Evolutionary conservation across 768 basidiomycete genomes (phyloP), one percentile per base, ranked within the genome.

Genomic region (Lentinula boryana): DNA sequence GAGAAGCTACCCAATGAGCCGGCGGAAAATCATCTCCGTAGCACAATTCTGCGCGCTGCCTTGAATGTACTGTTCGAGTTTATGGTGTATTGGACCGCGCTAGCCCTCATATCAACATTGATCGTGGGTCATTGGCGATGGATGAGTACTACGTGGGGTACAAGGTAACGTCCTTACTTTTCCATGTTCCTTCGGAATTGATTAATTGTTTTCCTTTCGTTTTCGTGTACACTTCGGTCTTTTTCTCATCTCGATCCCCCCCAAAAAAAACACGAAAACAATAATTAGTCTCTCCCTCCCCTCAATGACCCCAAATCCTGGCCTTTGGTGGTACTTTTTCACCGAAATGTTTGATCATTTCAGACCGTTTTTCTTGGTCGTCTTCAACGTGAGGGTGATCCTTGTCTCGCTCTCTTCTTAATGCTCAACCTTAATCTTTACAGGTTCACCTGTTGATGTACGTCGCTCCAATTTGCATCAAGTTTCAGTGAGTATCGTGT

Each of bases 321-420:
- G 97, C 1, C 74, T 98, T 32, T 94, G 94, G 91, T 98, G 96
- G 96, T 98, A 98, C 72, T 98, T 98, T 77, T 98, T 98, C 75
- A 98, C 94, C 10, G 96, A 98, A 71, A 98, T 98, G 91, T 99
- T 99, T 64, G 96, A 98, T 69, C 91, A 98, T 70, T 99, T 98
- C 78, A 79, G 97, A 33, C 85, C 88, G 4, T 98, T 98, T 76
- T 99, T 97, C 80, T 77, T 98, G 35, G 89, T 95, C 80, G 91
- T 91, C 16, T 98, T 98, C 72, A 91, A 89, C 16, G 95, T 95
- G 66, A 51, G 88, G 3, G 15, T 53, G n/a, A 40, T 38, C 23
- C n/a, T 46, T 53, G 41, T n/a, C 6, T 1, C 8, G 13, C 33
- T 8, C 23, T 46, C 18, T 38, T 2, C 5, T 9, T 15, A 44